Conservation (phyloP, 1,284 basidiomycete species). For the Cutaneotrichosporon cutaneum region DNA sequence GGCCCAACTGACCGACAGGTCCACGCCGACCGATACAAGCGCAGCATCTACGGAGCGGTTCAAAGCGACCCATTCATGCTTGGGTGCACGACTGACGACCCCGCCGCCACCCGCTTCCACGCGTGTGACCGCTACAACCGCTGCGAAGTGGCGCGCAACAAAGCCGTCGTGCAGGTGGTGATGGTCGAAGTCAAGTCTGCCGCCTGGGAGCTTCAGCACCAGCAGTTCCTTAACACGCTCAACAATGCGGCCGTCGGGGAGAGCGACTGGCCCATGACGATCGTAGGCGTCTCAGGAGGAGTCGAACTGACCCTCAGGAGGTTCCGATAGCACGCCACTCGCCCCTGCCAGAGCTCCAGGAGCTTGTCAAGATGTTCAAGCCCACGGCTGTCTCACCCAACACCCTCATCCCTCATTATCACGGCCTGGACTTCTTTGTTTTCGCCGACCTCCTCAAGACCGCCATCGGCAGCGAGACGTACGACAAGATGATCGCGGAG, state of each 20-base stretch:
- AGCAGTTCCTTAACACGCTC: conserved; percentile 26
- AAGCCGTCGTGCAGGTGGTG: conserved; percentile 35
- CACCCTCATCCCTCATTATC: conserved; percentile 61
- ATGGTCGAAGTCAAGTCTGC: conserved; percentile 59
- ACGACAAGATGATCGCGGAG: neutral
- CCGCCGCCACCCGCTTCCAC: conserved; percentile 71
- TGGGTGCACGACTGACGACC: conserved; percentile 64
- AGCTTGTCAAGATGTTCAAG: conserved; percentile 73
- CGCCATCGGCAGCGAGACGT: neutral
- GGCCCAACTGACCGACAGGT: conserved; percentile 58
- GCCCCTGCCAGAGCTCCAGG: conserved; percentile 74
- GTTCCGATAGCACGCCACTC: conserved; percentile 83
- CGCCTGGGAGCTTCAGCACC: conserved; percentile 42
- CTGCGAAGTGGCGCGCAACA: conserved; percentile 56
- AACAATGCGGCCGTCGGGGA: conserved; percentile 33
- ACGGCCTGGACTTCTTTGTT: conserved; percentile 64
- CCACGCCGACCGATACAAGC: conserved; percentile 85
- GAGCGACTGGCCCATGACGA: conserved; percentile 39
- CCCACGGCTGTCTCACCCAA: conserved; percentile 75
- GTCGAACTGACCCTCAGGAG: conserved; percentile 52
- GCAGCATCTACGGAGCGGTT: conserved; percentile 62
- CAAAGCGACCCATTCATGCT: conserved; percentile 63
- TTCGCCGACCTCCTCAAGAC: conserved; percentile 58
- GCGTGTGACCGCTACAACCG: conserved; percentile 81
- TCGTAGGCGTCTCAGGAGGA: conserved; percentile 33